Evolutionary conservation across 1,139 yeast genomes (phyloP).

Genomic region (Taphrina confusa): DNA sequence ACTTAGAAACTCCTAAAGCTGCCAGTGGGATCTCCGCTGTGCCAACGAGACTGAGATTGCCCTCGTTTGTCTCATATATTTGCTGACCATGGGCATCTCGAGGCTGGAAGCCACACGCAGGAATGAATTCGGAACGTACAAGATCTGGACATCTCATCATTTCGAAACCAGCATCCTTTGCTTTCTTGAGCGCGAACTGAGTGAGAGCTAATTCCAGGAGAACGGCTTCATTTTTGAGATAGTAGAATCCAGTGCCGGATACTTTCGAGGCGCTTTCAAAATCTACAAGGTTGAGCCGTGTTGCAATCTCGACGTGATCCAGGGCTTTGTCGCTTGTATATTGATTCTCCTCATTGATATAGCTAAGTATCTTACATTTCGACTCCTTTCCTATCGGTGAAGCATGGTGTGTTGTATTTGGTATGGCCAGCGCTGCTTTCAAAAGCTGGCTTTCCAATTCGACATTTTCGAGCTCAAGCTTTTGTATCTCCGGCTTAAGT

Average conservation of each 20-base stretch:
- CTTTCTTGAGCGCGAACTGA: constrained; percentile 69
- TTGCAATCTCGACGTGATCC: constrained; percentile 72
- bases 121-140: constrained; percentile 71
- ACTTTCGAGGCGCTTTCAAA: constrained; percentile 69
- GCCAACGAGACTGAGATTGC: constrained; percentile 72
- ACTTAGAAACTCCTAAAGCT: constrained; percentile 55
- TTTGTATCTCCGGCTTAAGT: constrained; percentile 37
- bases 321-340: constrained; percentile 35
- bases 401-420: constrained; percentile 39
- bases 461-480: constrained; percentile 34
- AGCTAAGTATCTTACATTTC: constrained; percentile 38
- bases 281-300: constrained; percentile 63
- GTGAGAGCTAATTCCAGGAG: constrained; percentile 84
- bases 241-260: constrained; percentile 89
- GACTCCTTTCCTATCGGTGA: constrained; percentile 39
- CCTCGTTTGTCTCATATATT: constrained; percentile 58
- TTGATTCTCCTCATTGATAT: constrained; percentile 37
- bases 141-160: constrained; percentile 83
- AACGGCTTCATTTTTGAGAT: constrained; percentile 82
- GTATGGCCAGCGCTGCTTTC: constrained; percentile 38
- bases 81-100: constrained; percentile 89
- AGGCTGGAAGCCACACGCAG: constrained; percentile 95
- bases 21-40: constrained; percentile 97
- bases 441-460: constrained; percentile 34
- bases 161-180: constrained; percentile 66